Evolutionary conservation across 1,139 yeast genomes (phyloP), one percentile per base, ranked within the genome.

Genomic region (Pneumocystis wakefieldiae): DNA sequence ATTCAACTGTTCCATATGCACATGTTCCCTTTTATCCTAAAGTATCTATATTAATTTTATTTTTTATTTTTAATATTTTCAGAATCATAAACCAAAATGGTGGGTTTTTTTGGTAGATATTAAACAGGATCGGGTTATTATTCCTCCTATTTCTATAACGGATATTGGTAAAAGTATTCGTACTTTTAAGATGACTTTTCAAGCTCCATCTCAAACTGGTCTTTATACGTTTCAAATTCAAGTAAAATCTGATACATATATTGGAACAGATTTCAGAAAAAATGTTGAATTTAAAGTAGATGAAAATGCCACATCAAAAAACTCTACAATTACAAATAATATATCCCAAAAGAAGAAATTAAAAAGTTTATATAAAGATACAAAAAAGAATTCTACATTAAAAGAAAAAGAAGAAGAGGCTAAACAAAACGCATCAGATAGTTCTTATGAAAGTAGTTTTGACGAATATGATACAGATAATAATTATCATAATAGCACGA

Each of bases 71-170:
- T 64, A 65, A 24, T 59, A 55, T 39, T 64, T 62, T 41, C 61
- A 65, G n/a, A 24, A 57, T n/a, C 53, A 57, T 14, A 60, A 39
- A 35, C 62, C 68, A 41, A 60, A 57, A 17, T 61, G 62, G 59
- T 65, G 67, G 67, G 39, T 65, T 53, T 61, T 63, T 35, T 61
- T 65, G 58, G 62, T 61, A 7, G 67, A 65, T 53, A 57, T 55
- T n/a, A 65, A 64, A 59, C 65, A 62, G 32, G 67, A 62, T 57
- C 61, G 67, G 37, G 61, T 65, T n/a, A 55, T 65, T 41, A 61
- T 65, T 24, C 67, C 64, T 15, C 67, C 67, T 14, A 37, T 60
- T 6, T 29, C 59, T 17, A 61, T 62, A 14, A 60, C 64, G 12
- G 63, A 61, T 24, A 59, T 65, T 36, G 64, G 65, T 4, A 59